These are phyloP conservation scores for Camelina neglecta DNA, from an alignment of 345 rosid genomes.

Conservation along the genomic window DNA sequence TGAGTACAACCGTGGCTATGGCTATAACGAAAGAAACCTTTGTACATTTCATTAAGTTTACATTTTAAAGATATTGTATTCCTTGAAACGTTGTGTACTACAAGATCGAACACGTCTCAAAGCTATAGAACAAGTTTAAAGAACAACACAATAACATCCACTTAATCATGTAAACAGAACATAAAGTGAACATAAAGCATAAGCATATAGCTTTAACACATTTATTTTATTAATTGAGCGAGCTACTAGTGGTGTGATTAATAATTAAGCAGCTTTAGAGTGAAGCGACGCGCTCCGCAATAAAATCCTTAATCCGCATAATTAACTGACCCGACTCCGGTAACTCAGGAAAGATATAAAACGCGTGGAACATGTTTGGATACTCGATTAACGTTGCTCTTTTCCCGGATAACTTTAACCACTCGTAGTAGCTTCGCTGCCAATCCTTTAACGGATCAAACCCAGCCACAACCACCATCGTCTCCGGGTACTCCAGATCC, in stretches of 20 bases:
- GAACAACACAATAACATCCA: too few relatives aligned
- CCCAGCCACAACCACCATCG: slow-evolving; percentile 59
- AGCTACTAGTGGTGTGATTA: neutral
- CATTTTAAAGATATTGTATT: neutral
- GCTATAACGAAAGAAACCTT: neutral
- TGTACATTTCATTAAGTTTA: neutral
- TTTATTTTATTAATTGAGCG: neutral
- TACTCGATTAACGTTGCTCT: slow-evolving; percentile 64
- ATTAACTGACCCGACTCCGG: slow-evolving; percentile 56
- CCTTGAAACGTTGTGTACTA: too few relatives aligned
- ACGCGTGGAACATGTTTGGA: slow-evolving; percentile 77
- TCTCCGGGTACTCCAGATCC: slow-evolving; percentile 57
- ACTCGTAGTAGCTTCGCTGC: slow-evolving; percentile 70
- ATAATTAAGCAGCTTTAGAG: slow-evolving; percentile 22
- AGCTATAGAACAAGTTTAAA: too few relatives aligned
- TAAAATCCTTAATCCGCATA: slow-evolving; percentile 58
- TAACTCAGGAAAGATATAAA: slow-evolving; percentile 76
- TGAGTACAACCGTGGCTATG: neutral
- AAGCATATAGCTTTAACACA: slow-evolving; percentile 12
- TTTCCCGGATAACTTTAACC: slow-evolving; percentile 75
- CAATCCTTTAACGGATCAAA: slow-evolving; percentile 84
- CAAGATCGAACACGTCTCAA: too few relatives aligned
- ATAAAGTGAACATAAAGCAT: too few relatives aligned
- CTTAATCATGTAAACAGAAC: too few relatives aligned
- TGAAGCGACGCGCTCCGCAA: slow-evolving; percentile 45